phyloP scores from a whole-genome alignment of 108 stramenopile genomes.

The Fragilariopsis cylindrus region DNA sequence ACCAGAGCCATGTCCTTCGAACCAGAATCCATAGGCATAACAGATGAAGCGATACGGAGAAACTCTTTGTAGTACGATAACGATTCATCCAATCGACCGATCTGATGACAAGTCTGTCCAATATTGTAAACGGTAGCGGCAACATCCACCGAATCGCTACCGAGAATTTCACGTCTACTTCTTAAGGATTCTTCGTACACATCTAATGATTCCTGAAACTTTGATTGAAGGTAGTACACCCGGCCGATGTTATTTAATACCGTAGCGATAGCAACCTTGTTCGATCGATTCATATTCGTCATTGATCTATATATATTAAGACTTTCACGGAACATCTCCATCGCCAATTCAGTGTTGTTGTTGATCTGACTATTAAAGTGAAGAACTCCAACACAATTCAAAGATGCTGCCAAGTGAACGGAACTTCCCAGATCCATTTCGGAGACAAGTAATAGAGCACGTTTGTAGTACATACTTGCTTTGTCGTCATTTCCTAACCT shows the following conservation, averaged over 20 bases:
- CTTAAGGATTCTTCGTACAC: constrained; percentile 50
- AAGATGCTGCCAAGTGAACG: constrained; percentile 32
- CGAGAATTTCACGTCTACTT: constrained; percentile 48
- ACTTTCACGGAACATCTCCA: constrained; percentile 40
- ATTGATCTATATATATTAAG: constrained; percentile 37
- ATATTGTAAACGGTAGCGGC: constrained; percentile 74
- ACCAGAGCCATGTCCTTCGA: constrained; percentile 62
- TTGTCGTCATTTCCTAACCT: constrained; percentile 41
- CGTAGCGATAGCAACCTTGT: constrained; percentile 46
- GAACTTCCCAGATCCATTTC: constrained; percentile 8
- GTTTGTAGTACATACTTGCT: constrained; percentile 33
- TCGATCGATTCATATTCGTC: constrained; percentile 28
- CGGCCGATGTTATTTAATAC: constrained; percentile 75
- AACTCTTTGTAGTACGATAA: constrained; percentile 54
- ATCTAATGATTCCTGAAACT: constrained; percentile 51
- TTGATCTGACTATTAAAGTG: constrained; percentile 27
- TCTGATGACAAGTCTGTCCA: constrained; percentile 66
- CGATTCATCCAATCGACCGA: constrained; percentile 44
- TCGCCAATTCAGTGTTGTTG: constrained; percentile 32
- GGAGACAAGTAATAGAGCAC: constrained; percentile 14
- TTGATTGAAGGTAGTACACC: constrained; percentile 47
- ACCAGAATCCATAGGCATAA: constrained; percentile 34
- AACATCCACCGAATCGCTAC: constrained; percentile 48
- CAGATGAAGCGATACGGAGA: constrained; percentile 40
- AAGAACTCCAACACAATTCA: constrained; percentile 52